These are phyloP conservation scores for Cyclotella baltica DNA, from an alignment of 108 stramenopile genomes.

Conservation along the genomic window DNA sequence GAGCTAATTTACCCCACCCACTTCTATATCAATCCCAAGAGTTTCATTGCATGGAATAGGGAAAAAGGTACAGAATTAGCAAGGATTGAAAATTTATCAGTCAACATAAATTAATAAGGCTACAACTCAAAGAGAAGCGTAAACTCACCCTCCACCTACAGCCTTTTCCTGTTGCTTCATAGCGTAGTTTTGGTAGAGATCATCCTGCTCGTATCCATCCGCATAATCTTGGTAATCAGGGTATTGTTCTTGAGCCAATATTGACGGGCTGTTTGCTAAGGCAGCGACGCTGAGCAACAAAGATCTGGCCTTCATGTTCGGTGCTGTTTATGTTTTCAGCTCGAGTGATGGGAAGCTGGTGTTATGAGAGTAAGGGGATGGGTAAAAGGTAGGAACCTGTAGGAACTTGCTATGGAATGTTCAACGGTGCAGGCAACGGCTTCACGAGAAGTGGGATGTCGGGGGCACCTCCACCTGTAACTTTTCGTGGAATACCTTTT, in stretches of 20 bases:
- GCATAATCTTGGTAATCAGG: constrained; percentile 77
- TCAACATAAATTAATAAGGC: not conserved
- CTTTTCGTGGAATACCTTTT: not conserved
- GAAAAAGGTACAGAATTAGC: not conserved
- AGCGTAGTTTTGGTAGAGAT: constrained; percentile 82
- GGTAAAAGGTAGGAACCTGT: not conserved
- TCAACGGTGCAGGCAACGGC: too few species aligned
- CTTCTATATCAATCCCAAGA: constrained; percentile 17
- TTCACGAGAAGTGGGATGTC: too few species aligned
- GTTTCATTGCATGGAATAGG: not conserved
- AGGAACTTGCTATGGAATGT: too few species aligned
- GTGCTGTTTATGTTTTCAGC: not conserved
- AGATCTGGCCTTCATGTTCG: constrained; percentile 37
- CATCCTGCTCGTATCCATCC: constrained; percentile 72
- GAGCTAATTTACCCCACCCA: constrained; percentile 63
- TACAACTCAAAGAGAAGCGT: not conserved
- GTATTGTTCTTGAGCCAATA: constrained; percentile 60
- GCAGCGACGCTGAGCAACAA: constrained; percentile 42
- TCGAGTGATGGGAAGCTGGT: too few species aligned
- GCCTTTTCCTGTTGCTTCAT: constrained; percentile 63
- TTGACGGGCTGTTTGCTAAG: constrained; percentile 2
- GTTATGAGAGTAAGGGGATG: too few species aligned
- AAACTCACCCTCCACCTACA: constrained; percentile 56
- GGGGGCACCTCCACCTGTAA: not conserved
- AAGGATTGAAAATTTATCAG: not conserved